A percentile compares a stretch with the other conserved stretches of the same genome.
Conservation (phyloP, 495 filamentous ascomycete genomes). For the Neohortaea acidophila region DNA sequence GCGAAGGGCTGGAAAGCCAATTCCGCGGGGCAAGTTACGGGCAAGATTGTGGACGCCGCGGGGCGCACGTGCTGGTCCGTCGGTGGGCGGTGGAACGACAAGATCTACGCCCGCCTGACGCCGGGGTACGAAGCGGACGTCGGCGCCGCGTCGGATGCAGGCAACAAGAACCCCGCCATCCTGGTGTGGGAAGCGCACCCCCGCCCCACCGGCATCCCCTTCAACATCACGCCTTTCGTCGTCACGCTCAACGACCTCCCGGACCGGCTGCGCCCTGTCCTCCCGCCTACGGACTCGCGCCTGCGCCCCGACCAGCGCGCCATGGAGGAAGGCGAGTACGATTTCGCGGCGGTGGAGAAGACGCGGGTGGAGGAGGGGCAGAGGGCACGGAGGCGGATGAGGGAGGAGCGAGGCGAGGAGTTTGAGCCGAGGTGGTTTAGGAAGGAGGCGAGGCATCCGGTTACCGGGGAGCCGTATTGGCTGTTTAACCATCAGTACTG, state of each 20-base stretch:
- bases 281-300: slow-evolving; percentile 85
- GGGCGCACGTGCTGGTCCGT: slow-evolving; percentile 72
- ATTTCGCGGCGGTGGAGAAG: slow-evolving; percentile 84
- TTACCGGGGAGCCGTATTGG: slow-evolving; percentile 88
- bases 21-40: slow-evolving; percentile 71
- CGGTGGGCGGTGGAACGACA: slow-evolving; percentile 93
- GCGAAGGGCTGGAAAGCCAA: slow-evolving; percentile 86
- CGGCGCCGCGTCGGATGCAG: slow-evolving; percentile 33
- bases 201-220: slow-evolving; percentile 72
- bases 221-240: slow-evolving; percentile 94
- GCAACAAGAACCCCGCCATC: slow-evolving; percentile 47
- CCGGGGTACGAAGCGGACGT: slow-evolving; percentile 73
- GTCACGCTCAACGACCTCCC: slow-evolving; percentile 83
- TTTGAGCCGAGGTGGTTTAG: slow-evolving; percentile 77
- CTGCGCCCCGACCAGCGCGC: slow-evolving; percentile 90
- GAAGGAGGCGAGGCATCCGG: slow-evolving; percentile 36
- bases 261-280: slow-evolving; percentile 49
- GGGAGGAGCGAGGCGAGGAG: slow-evolving; percentile 63
- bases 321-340: slow-evolving; percentile 95
- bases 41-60: slow-evolving; percentile 61
- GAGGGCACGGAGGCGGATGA: slow-evolving; percentile 53
- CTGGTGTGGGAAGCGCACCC: slow-evolving; percentile 80
- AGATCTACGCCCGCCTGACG: slow-evolving; percentile 83
- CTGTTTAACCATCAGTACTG: slow-evolving; percentile 78
- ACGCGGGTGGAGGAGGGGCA: slow-evolving; percentile 91